Percentiles rank a stretch among this genome's conserved stretches.
Evolutionary conservation across 768 basidiomycete species (phyloP).

Genomic region (Leccinum longicurvipes): DNA sequence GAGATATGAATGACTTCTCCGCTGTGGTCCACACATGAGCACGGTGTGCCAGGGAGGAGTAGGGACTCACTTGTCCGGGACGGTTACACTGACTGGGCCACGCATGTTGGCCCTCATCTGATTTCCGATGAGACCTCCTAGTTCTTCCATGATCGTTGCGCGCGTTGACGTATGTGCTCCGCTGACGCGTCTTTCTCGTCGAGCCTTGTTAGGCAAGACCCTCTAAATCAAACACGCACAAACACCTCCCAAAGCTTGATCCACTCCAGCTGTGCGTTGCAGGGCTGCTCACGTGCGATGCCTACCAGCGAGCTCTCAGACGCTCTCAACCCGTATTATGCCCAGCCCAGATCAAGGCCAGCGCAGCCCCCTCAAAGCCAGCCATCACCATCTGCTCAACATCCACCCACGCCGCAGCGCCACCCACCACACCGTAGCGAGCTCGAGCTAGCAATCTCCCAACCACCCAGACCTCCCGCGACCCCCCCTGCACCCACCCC

Average conservation of each 20-base stretch:
- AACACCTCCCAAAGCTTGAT: constrained; percentile 18
- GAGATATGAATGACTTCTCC: constrained; percentile 97
- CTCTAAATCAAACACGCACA: constrained; percentile 29
- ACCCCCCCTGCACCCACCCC: constrained; percentile 27
- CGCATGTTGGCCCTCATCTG: constrained; percentile 43
- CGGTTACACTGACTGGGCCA: constrained; percentile 43
- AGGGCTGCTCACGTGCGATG: constrained; percentile 34
- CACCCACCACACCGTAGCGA: constrained; percentile 61
- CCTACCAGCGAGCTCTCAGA: constrained; percentile 73
- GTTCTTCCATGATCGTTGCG: constrained; percentile 28
- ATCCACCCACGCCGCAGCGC: constrained; percentile 32
- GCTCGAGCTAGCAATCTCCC: constrained; percentile 57
- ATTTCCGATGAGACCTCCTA: constrained; percentile 57
- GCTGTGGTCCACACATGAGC: constrained; percentile 36
- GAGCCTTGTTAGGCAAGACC: constrained; percentile 22
- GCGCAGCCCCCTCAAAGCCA: constrained; percentile 12
- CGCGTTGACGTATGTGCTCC: neutral
- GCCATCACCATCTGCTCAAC: constrained; percentile 26
- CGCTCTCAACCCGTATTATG: constrained; percentile 69
- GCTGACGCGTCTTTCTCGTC: constrained; percentile 40
- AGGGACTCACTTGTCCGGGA: constrained; percentile 71
- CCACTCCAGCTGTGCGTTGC: neutral
- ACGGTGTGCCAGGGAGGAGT: neutral
- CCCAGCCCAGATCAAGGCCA: constrained; percentile 38
- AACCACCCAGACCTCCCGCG: constrained; percentile 30